Conservation (phyloP, 2,329 filamentous ascomycete species). For the Fusarium sp. region DNA sequence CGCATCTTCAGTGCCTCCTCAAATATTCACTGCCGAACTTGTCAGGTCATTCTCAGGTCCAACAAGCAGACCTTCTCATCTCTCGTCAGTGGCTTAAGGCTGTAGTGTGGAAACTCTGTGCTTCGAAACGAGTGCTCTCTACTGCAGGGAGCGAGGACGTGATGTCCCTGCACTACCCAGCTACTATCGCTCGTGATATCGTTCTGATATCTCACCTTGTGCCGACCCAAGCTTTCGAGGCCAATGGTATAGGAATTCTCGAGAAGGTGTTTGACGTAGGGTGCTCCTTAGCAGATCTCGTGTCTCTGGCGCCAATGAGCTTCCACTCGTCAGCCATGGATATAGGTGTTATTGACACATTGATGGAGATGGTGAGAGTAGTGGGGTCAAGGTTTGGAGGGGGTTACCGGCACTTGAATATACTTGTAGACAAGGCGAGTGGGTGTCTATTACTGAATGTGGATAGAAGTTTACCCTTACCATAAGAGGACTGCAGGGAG, state of each 20-base stretch:
- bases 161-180: slow-evolving; percentile 48
- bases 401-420: slow-evolving; percentile 13
- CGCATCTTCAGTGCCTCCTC: slow-evolving; percentile 25
- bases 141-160: slow-evolving; percentile 31
- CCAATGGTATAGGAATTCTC: slow-evolving; percentile 51
- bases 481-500: not conserved
- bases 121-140: slow-evolving; percentile 37
- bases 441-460: slow-evolving; percentile 9
- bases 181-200: slow-evolving; percentile 44
- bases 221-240: slow-evolving; percentile 47
- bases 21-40: slow-evolving; percentile 12
- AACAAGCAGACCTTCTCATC: slow-evolving; percentile 46
- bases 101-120: slow-evolving; percentile 48
- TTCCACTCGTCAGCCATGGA: slow-evolving; percentile 1
- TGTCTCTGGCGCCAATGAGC: not conserved
- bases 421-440: slow-evolving; percentile 25
- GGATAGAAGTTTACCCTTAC: not conserved
- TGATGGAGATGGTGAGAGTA: slow-evolving; percentile 31
- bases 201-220: slow-evolving; percentile 42
- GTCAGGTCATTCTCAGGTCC: slow-evolving; percentile 27
- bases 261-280: slow-evolving; percentile 53
- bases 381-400: slow-evolving; percentile 19
- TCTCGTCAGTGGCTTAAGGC: slow-evolving; percentile 48
- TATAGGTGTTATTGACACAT: slow-evolving; percentile 18
- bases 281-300: slow-evolving; percentile 49